Percentiles rank a stretch among this genome's conserved stretches.
Evolutionary conservation across 495 filamentous ascomycete species (phyloP).

Genomic region (Hyaloscypha variabilis): DNA sequence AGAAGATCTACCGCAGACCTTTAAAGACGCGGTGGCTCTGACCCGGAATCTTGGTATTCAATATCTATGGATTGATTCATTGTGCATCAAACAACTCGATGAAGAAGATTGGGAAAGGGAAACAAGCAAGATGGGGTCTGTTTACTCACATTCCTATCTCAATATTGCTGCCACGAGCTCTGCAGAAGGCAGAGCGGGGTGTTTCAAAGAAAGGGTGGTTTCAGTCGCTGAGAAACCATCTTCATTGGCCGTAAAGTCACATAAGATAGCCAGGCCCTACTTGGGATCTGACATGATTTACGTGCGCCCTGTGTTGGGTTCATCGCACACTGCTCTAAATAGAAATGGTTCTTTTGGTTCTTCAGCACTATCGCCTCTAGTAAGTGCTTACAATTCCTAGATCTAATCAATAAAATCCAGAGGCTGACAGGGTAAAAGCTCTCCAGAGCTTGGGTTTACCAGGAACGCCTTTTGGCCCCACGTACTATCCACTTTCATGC

Average conservation of each 20-base stretch:
- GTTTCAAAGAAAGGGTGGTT: slow-evolving; percentile 11
- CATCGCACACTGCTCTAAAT: slow-evolving; percentile 6
- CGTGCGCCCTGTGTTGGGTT: slow-evolving; percentile 4
- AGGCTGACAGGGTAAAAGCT: slow-evolving; percentile 7
- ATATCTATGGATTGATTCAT: slow-evolving; percentile 3
- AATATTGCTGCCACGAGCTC: slow-evolving; percentile 20
- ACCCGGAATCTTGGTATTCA: slow-evolving; percentile 25
- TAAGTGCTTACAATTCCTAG: background rate
- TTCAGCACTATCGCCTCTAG: slow-evolving; percentile 11
- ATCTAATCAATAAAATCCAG: slow-evolving; percentile 4
- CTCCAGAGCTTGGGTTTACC: background rate
- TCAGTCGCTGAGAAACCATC: background rate
- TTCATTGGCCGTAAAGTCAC: slow-evolving; percentile 3
- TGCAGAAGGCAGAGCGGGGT: slow-evolving; percentile 6
- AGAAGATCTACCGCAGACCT: slow-evolving; percentile 26
- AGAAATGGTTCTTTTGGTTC: slow-evolving; percentile 8
- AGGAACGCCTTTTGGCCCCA: background rate
- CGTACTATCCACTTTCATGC: background rate
- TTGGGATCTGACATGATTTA: slow-evolving; percentile 2
- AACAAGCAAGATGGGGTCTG: slow-evolving; percentile 24
- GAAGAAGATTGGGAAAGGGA: slow-evolving; percentile 32
- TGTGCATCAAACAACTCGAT: no score
- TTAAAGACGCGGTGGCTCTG: slow-evolving; percentile 30
- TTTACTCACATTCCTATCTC: slow-evolving; percentile 18
- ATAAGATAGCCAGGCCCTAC: slow-evolving; percentile 8